These are phyloP conservation scores for Fusarium brachygibbosum DNA, from an alignment of 2,329 filamentous ascomycete genomes.

Conservation along the genomic window DNA sequence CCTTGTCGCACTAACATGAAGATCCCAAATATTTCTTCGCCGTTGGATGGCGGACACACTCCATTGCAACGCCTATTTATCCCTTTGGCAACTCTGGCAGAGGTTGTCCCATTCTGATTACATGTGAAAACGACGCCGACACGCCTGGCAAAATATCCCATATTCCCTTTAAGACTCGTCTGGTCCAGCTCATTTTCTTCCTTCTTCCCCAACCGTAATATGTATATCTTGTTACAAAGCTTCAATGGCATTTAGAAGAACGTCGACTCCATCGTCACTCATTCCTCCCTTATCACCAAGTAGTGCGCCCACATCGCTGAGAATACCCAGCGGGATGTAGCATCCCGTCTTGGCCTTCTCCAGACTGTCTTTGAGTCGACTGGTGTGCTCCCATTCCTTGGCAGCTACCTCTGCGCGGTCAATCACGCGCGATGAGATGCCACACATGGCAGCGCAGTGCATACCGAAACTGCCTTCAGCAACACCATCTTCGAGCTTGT, in stretches of 20 bases:
- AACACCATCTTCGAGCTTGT: conserved; percentile 92
- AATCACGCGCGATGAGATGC: conserved; percentile 86
- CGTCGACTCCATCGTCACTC: conserved; percentile 66
- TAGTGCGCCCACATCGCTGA: conserved; percentile 88
- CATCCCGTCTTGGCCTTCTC: conserved; percentile 83
- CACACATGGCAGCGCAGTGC: conserved; percentile 99
- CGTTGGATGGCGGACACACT: conserved; percentile 3
- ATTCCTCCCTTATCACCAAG: conserved; percentile 71
- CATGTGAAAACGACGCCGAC: conserved; percentile 38
- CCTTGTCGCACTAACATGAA: not conserved
- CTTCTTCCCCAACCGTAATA: not conserved
- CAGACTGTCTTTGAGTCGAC: conserved; percentile 86
- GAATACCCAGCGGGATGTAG: conserved; percentile 85
- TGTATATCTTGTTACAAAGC: conserved; percentile 58
- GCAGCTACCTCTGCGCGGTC: conserved; percentile 90
- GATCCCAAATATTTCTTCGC: not conserved
- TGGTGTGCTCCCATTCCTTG: conserved; percentile 94
- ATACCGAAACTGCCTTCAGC: conserved; percentile 98
- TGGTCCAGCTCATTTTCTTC: conserved; percentile 7
- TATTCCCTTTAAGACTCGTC: conserved; percentile 4
- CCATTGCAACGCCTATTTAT: conserved; percentile 39
- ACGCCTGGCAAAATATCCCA: conserved; percentile 26
- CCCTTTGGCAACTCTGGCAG: conserved; percentile 36
- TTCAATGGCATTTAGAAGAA: conserved; percentile 72
- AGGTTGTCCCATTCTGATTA: conserved; percentile 16